These are phyloP conservation scores for Rutidosis leptorrhynchoides DNA, from an alignment of 129 eudicot genomes.

Conservation along the genomic window DNA sequence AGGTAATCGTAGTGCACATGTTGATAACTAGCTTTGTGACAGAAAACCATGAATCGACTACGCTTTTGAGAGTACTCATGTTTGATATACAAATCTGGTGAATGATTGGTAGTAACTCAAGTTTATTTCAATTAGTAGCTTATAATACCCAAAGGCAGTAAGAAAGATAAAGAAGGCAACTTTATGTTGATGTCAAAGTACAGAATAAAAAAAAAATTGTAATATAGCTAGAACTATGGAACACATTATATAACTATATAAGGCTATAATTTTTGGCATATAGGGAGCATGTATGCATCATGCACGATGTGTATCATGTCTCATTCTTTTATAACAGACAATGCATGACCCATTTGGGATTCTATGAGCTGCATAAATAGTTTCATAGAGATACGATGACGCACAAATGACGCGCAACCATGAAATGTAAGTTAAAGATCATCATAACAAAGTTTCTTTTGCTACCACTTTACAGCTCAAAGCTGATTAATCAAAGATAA, in stretches of 20 bases:
- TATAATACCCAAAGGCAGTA: background rate
- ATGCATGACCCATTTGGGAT: constrained; percentile 9
- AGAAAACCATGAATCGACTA: background rate
- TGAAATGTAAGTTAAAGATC: background rate
- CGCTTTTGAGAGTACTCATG: background rate
- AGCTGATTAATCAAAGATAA: background rate
- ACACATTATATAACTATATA: background rate
- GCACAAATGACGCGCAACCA: background rate
- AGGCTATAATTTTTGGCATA: background rate
- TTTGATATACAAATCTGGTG: background rate
- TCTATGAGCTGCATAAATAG: background rate
- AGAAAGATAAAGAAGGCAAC: background rate
- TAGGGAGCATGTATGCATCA: constrained; percentile 1
- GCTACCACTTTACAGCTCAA: background rate
- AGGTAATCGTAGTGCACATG: background rate
- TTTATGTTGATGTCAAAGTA: background rate
- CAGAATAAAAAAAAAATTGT: background rate
- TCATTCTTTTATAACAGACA: background rate
- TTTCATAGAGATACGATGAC: background rate
- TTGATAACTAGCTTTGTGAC: background rate
- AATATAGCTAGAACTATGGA: background rate
- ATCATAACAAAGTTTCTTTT: background rate
- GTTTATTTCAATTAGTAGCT: background rate
- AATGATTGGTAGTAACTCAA: background rate
- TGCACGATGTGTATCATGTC: constrained; percentile 13